A percentile compares a stretch with the other conserved stretches of the same genome.
These are phyloP conservation scores for Chaetomium olivaceum DNA, from an alignment of 2,329 filamentous ascomycete genomes.

Conservation along the genomic window DNA sequence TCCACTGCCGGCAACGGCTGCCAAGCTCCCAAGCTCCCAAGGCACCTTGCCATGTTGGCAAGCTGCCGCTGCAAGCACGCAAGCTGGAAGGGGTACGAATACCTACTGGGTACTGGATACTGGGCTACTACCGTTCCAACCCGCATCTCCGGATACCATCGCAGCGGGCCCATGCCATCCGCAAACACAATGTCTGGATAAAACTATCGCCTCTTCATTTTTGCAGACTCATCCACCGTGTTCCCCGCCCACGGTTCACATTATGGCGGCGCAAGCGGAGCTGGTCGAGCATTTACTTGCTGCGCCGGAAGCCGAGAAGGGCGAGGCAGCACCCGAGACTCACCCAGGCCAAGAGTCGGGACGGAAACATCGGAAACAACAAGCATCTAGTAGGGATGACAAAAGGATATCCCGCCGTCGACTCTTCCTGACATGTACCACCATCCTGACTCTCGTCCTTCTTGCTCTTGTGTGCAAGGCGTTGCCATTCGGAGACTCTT, in stretches of 20 bases:
- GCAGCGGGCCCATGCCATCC: background rate
- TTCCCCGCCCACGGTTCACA: background rate
- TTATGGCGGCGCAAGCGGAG: background rate
- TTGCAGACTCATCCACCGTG: background rate
- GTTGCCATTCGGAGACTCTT: background rate
- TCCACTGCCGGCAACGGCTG: constrained; percentile 19
- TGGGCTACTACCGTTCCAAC: background rate
- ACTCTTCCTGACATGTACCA: background rate
- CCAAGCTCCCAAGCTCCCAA: constrained; percentile 18
- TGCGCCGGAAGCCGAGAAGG: background rate
- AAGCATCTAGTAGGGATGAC: background rate
- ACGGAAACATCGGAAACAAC: background rate
- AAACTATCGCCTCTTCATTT: background rate
- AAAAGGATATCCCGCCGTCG: background rate
- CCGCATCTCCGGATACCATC: background rate
- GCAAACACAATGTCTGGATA: background rate
- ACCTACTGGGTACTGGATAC: background rate
- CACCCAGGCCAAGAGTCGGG: background rate
- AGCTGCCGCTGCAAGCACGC: background rate
- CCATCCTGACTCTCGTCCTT: background rate
- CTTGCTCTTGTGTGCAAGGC: background rate
- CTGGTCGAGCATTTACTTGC: background rate
- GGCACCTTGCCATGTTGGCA: background rate
- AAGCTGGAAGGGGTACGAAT: background rate
- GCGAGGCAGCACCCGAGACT: background rate